Evolutionary conservation across 2,329 filamentous ascomycete genomes (phyloP).

Genomic region (Myotisia sp.): DNA sequence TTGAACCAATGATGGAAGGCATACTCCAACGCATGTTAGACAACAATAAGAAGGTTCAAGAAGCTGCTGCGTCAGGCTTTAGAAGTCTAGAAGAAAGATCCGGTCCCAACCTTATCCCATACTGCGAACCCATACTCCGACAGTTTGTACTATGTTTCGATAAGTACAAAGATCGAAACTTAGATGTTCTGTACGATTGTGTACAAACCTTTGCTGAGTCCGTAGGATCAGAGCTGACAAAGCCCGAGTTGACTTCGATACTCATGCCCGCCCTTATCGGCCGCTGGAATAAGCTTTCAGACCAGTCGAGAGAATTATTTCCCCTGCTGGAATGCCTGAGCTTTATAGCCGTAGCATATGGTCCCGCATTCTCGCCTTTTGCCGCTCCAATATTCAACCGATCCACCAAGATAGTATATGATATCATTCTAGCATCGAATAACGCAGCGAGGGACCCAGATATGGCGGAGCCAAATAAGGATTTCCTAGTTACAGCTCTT

Average conservation of each 20-base stretch:
- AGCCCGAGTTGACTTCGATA: conserved; percentile 62
- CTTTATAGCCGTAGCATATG: conserved; percentile 79
- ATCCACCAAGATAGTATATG: conserved; percentile 81
- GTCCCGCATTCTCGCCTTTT: conserved; percentile 68
- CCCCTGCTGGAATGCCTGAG: conserved; percentile 91
- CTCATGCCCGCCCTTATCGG: conserved; percentile 88
- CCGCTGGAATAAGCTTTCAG: conserved; percentile 72
- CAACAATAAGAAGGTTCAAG: conserved; percentile 93
- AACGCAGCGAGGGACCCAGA: conserved; percentile 52
- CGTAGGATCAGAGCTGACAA: conserved; percentile 67
- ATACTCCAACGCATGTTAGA: conserved; percentile 91
- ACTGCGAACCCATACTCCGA: conserved; percentile 75
- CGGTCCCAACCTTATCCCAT: conserved; percentile 63
- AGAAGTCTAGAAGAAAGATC: conserved; percentile 92
- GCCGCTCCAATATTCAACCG: conserved; percentile 73
- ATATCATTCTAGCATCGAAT: conserved; percentile 71
- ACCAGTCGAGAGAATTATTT: conserved; percentile 86
- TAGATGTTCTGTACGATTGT: conserved; percentile 97
- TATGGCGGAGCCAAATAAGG: conserved; percentile 76
- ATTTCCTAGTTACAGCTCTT: conserved; percentile 89
- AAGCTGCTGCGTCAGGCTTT: conserved; percentile 89
- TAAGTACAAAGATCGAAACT: conserved; percentile 96
- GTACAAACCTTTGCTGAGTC: conserved; percentile 92
- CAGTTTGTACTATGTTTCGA: conserved; percentile 87
- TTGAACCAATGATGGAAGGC: conserved; percentile 94